Evolutionary conservation across 495 filamentous ascomycete genomes (phyloP), one percentile per base, ranked within the genome.

Genomic region (Neurospora tetrasperma): DNA sequence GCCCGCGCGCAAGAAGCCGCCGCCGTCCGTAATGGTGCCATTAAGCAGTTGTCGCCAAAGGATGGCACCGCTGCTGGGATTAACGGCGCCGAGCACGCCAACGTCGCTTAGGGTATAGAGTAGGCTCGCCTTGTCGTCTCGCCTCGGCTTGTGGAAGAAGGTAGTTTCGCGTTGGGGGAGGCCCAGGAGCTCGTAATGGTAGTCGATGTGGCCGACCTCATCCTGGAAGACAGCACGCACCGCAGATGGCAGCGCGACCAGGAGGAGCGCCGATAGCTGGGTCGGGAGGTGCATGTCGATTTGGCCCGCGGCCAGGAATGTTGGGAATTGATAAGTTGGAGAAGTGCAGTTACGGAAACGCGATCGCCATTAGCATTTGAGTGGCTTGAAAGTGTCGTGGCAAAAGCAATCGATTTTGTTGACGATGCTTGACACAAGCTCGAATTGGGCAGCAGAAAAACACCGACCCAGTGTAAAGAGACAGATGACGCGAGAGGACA

Each of bases 131-230:
- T 92, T 93, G 23, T 94, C 94, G 71, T 90, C 85, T 20, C 88
- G 82, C 72, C 90, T 87, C 14, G 96, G 96, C 73, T 89, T 90
- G 83, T 97, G 94, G 88, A 98, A 98, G 87, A 99, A 97, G 70
- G 94, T 97, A 44, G 93, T 92, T 59, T 91, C 87, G 80, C 87
- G 83, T 76, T 91, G 90, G 73, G 96, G 94, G 20, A 91, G 80
- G 75, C 96, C 96, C 76, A 98, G 84, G 46, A 98, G 90, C 70
- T 92, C 89, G 83, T 95, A 90, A 83, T 98, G 96, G 86, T 92
- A 98, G 83, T 99, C 96, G 80, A 94, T 88, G 78, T 93, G 88
- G 84, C 90, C 93, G 78, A 97, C 94, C 79, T 98, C 96, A 78
- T 99, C 96, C 70, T 87, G 84, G 84, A 91, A 97, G 74, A 98